phyloP scores from a whole-genome alignment of 2,329 filamentous ascomycete species.

The Fusarium chuoi region DNA sequence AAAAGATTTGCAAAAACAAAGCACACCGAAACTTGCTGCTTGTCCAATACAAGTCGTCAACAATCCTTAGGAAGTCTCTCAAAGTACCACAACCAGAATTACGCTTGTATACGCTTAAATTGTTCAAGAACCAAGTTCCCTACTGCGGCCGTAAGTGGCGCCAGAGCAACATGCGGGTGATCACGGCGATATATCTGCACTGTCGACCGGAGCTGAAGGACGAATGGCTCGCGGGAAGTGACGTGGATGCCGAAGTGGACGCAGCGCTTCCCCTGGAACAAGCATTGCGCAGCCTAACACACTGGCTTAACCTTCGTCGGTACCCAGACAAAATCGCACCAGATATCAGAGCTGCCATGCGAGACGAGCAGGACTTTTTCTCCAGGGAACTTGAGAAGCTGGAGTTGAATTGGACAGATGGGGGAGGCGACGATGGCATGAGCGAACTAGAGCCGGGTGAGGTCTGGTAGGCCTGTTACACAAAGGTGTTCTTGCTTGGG shows the following conservation, averaged over 20 bases:
- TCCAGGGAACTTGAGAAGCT: constrained; percentile 79
- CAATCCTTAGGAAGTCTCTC: constrained; percentile 89
- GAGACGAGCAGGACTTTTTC: constrained; percentile 84
- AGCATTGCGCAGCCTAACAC: constrained; percentile 85
- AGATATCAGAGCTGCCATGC: constrained; percentile 66
- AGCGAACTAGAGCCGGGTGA: constrained; percentile 50
- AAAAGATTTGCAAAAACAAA: constrained; percentile 96
- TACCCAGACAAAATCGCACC: constrained; percentile 82
- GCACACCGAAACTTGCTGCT: constrained; percentile 93
- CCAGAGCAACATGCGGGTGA: constrained; percentile 97
- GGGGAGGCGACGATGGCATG: constrained; percentile 49
- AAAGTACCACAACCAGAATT: constrained; percentile 90
- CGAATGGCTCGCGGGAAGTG: constrained; percentile 91
- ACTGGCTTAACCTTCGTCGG: constrained; percentile 89
- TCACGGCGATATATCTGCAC: constrained; percentile 95
- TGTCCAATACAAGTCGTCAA: constrained; percentile 94
- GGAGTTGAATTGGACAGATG: constrained; percentile 63
- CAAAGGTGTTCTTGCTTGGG: not conserved
- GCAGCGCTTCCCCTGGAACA: constrained; percentile 93
- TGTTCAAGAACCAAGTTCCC: constrained; percentile 98
- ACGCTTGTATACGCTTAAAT: constrained; percentile 92
- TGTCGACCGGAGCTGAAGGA: constrained; percentile 92
- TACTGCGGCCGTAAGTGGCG: constrained; percentile 99
- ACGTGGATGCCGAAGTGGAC: constrained; percentile 93
- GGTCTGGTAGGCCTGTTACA: constrained; percentile 33